Evolutionary conservation across 768 basidiomycete genomes (phyloP).

Genomic region (Lactarius quietus): DNA sequence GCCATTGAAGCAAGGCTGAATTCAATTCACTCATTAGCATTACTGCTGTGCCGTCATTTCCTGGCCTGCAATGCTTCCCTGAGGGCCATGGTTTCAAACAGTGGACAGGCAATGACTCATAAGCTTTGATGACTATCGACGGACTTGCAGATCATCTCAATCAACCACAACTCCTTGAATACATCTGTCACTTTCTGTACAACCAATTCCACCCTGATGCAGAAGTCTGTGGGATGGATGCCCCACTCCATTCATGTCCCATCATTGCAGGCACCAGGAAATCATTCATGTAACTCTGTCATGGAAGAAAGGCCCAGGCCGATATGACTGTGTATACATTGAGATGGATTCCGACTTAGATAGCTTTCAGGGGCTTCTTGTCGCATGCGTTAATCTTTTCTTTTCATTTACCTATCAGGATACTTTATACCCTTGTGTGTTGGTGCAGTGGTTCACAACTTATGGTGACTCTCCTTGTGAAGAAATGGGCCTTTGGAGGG

Average conservation of each 20-base stretch:
- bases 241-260: too few relatives aligned
- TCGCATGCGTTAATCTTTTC: neutral
- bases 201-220: neutral
- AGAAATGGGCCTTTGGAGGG: neutral
- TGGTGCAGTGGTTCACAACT: neutral
- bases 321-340: neutral
- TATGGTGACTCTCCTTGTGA: neutral
- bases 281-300: neutral
- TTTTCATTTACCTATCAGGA: neutral
- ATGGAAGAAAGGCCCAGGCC: neutral
- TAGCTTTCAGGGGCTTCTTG: neutral
- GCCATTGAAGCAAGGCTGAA: too few relatives aligned
- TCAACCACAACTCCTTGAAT: neutral
- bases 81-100: neutral
- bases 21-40: neutral
- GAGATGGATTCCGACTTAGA: neutral
- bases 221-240: too few relatives aligned
- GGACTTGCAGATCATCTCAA: neutral
- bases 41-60: too few relatives aligned
- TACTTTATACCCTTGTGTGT: neutral
- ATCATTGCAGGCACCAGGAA: neutral
- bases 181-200: neutral
- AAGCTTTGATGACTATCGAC: neutral
- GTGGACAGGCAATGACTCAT: conserved; percentile 1
- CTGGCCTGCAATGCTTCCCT: neutral